Percentiles rank a stretch among this genome's conserved stretches.
phyloP scores from a whole-genome alignment of 148 eudicot genomes.

The Arctostaphylos glauca region DNA sequence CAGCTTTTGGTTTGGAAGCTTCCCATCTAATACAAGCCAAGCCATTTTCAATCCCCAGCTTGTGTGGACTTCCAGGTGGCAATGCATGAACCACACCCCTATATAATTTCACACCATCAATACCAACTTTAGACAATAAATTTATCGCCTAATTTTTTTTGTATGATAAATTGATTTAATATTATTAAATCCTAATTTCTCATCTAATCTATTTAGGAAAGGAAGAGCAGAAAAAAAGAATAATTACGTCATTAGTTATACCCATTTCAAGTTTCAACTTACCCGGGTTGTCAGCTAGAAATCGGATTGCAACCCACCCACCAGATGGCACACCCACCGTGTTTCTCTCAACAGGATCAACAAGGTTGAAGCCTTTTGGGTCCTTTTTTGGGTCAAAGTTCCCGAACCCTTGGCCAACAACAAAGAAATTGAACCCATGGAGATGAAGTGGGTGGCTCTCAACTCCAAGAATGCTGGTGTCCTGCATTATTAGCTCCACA shows the following conservation, averaged over 20 bases:
- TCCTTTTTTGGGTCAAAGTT: constrained; percentile 28
- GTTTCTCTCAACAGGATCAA: constrained; percentile 35
- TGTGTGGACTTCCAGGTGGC: constrained; percentile 40
- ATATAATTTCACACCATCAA: not conserved
- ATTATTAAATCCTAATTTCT: too few relatives aligned
- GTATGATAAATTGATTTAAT: too few relatives aligned
- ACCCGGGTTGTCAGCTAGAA: constrained; percentile 38
- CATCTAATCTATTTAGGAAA: too few relatives aligned
- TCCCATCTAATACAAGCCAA: constrained; percentile 44
- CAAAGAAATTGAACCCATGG: constrained; percentile 34
- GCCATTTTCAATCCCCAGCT: constrained; percentile 50
- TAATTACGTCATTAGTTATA: too few relatives aligned
- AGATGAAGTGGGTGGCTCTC: constrained; percentile 39
- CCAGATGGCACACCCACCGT: constrained; percentile 38
- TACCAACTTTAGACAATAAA: not conserved
- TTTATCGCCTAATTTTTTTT: too few relatives aligned
- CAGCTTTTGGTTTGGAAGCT: constrained; percentile 37
- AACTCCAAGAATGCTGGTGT: constrained; percentile 36
- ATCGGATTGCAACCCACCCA: constrained; percentile 39
- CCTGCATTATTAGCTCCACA: constrained; percentile 37
- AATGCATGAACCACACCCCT: constrained; percentile 48
- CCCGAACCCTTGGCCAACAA: constrained; percentile 37
- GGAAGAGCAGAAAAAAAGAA: too few relatives aligned
- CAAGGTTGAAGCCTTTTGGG: constrained; percentile 32
- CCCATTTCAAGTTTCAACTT: not conserved